These are phyloP conservation scores for Penicillium turbatum DNA, from an alignment of 495 filamentous ascomycete species.

Conservation along the genomic window DNA sequence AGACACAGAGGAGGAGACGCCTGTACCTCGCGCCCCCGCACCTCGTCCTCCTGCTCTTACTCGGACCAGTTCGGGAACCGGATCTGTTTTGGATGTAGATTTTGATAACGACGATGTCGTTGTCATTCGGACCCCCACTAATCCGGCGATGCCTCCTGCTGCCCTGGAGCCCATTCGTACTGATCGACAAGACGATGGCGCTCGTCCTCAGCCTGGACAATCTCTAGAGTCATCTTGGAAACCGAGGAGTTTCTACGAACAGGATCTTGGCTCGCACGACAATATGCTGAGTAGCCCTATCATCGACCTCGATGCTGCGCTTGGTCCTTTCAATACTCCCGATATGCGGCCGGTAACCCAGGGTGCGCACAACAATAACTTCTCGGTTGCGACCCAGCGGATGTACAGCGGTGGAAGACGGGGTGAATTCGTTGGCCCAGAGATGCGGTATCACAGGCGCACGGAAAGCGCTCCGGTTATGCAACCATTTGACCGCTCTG, in stretches of 20 bases:
- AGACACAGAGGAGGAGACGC: constrained; percentile 9
- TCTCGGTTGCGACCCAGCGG: constrained; percentile 59
- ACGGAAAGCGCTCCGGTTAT: constrained; percentile 90
- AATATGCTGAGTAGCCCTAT: constrained; percentile 64
- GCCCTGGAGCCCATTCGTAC: constrained; percentile 17
- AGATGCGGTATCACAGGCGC: constrained; percentile 85
- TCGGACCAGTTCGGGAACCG: constrained; percentile 40
- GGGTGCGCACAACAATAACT: constrained; percentile 55
- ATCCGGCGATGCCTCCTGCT: constrained; percentile 30
- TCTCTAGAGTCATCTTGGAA: constrained; percentile 45
- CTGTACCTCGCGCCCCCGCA: constrained; percentile 14
- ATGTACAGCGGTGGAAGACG: constrained; percentile 81
- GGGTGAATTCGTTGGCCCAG: constrained; percentile 71
- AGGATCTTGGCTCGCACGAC: constrained; percentile 39
- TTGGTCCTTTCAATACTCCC: constrained; percentile 88
- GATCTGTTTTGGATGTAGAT: constrained; percentile 44
- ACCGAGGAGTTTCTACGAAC: constrained; percentile 45
- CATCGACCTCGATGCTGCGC: constrained; percentile 93
- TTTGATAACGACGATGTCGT: constrained; percentile 54
- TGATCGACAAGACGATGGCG: constrained; percentile 22
- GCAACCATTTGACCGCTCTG: constrained; percentile 69
- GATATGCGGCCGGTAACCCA: constrained; percentile 36
- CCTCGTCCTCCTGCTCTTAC: constrained; percentile 42
- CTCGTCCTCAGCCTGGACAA: constrained; percentile 19
- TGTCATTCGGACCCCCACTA: constrained; percentile 44